Percentiles rank a stretch among this genome's conserved stretches.
These are phyloP conservation scores for Tetrapisispora nanseiensis DNA, from an alignment of 805 yeast species.

Conservation along the genomic window DNA sequence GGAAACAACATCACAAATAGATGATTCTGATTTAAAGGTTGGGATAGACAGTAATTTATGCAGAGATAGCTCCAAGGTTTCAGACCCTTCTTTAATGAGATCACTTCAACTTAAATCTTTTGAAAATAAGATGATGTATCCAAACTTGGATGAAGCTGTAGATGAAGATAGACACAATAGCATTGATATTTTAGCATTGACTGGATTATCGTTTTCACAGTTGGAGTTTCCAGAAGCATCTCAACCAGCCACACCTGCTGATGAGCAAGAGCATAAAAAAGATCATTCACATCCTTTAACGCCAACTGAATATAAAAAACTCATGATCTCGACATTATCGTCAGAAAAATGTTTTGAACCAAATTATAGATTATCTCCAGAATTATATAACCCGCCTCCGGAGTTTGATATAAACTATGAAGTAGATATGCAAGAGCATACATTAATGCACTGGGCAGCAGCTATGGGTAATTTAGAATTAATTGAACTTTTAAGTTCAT, in stretches of 20 bases:
- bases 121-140: not conserved
- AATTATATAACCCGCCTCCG: slow-evolving; percentile 46
- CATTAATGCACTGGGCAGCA: slow-evolving; percentile 79
- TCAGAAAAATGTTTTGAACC: slow-evolving; percentile 25
- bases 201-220: not conserved
- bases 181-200: not conserved
- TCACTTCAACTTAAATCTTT: not conserved
- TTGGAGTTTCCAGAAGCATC: not conserved
- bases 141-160: not conserved
- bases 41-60: too few species aligned
- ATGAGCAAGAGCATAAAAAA: not conserved
- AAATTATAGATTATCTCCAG: slow-evolving; percentile 22
- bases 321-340: slow-evolving; percentile 22
- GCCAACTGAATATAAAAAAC: slow-evolving; percentile 19
- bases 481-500: slow-evolving; percentile 44
- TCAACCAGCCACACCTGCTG: not conserved
- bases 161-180: not conserved
- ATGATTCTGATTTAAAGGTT: too few species aligned
- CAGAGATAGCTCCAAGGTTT: too few species aligned
- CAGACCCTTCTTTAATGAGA: not conserved
- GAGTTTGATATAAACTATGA: slow-evolving; percentile 56
- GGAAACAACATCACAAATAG: too few species aligned
- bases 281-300: not conserved
- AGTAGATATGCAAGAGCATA: slow-evolving; percentile 72
- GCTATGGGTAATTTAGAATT: slow-evolving; percentile 59